Percentiles rank a stretch among this genome's conserved stretches.
These are phyloP conservation scores for Mortierella sp. DNA, from an alignment of 371 early-diverging fungal species.

Conservation along the genomic window DNA sequence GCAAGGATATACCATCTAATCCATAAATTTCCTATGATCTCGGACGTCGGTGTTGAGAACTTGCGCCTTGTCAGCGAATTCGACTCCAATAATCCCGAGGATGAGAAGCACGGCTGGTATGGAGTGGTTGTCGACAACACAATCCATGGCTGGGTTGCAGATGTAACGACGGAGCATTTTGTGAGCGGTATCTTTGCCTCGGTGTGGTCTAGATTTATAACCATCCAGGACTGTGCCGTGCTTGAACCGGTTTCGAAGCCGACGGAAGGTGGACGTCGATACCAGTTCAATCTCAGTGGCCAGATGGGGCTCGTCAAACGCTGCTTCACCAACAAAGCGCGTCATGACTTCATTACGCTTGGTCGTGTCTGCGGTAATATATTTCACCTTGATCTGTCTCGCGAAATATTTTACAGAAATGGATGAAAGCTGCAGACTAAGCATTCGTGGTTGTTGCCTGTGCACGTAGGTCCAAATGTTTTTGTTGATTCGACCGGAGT, in stretches of 20 bases:
- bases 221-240: slow-evolving; percentile 51
- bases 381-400: too few species aligned
- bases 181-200: slow-evolving; percentile 47
- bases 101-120: slow-evolving; percentile 51
- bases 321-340: slow-evolving; percentile 45
- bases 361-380: slow-evolving; percentile 44
- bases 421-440: too few species aligned
- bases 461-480: slow-evolving; percentile 34
- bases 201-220: slow-evolving; percentile 40
- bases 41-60: slow-evolving; percentile 52
- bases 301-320: slow-evolving; percentile 54
- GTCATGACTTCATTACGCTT: slow-evolving; percentile 51
- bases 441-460: too few species aligned
- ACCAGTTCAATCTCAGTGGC: slow-evolving; percentile 51
- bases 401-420: too few species aligned
- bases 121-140: slow-evolving; percentile 38
- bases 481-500: slow-evolving; percentile 50
- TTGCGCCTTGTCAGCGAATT: slow-evolving; percentile 33
- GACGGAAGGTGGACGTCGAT: slow-evolving; percentile 47
- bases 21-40: slow-evolving; percentile 37
- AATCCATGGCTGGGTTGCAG: slow-evolving; percentile 47
- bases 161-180: slow-evolving; percentile 45
- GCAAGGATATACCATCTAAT: slow-evolving; percentile 40
- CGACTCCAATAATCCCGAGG: slow-evolving; percentile 19
- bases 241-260: slow-evolving; percentile 47